Percentiles rank a stretch among this genome's conserved stretches.
Evolutionary conservation across 345 rosid genomes (phyloP).

Genomic region (Hibiscus trionum): DNA sequence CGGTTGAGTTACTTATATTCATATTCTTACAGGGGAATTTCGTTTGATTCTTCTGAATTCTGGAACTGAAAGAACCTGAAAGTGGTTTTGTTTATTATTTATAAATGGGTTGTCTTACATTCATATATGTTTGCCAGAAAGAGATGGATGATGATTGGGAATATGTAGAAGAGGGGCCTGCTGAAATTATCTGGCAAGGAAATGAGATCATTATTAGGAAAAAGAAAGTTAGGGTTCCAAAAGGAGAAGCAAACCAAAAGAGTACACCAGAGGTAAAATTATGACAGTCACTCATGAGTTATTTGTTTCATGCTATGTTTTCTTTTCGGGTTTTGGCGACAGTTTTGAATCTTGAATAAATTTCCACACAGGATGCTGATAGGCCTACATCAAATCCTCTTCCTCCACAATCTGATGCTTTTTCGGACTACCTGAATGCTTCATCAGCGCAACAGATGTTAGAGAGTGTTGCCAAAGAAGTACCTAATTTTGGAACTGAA

Average conservation of each 20-base stretch:
- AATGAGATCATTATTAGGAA: constrained; percentile 78
- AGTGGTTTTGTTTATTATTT: background rate
- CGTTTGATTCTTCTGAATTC: background rate
- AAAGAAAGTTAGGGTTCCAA: constrained; percentile 71
- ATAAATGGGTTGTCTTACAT: background rate
- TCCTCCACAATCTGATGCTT: constrained; percentile 69
- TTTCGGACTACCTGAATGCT: constrained; percentile 36
- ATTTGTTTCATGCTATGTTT: background rate
- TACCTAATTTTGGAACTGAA: constrained; percentile 93
- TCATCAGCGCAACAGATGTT: constrained; percentile 61
- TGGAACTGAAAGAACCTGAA: background rate
- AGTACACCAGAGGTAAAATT: constrained; percentile 42
- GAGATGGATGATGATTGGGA: constrained; percentile 61
- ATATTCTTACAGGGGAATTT: background rate
- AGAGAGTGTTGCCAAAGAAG: constrained; percentile 74
- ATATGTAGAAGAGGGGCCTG: constrained; percentile 80
- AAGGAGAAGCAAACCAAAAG: constrained; percentile 28
- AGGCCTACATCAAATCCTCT: constrained; percentile 92
- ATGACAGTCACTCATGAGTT: background rate
- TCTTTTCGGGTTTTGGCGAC: constrained; percentile 1
- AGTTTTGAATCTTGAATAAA: background rate
- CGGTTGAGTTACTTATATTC: background rate
- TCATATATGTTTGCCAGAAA: constrained; percentile 25
- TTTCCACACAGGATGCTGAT: constrained; percentile 47
- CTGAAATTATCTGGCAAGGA: constrained; percentile 84